These are phyloP conservation scores for Ceratorhiza oryzae-sativae DNA, from an alignment of 1,284 basidiomycete genomes.

Conservation along the genomic window DNA sequence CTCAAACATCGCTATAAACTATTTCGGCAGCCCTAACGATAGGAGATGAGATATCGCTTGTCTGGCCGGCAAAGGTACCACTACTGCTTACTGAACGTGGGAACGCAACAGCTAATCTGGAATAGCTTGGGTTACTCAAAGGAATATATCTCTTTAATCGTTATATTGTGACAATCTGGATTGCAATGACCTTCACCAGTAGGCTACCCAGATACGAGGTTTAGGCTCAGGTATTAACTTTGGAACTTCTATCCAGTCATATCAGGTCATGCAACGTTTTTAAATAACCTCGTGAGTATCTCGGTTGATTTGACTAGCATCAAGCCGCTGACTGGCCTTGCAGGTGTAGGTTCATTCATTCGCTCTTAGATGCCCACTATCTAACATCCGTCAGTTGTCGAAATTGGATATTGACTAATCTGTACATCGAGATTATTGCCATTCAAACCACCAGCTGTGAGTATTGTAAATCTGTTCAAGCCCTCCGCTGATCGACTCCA, in stretches of 20 bases:
- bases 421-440: conserved; percentile 15
- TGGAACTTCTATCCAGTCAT: neutral
- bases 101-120: neutral
- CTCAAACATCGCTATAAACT: neutral
- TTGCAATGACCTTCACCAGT: conserved; percentile 3
- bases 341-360: neutral
- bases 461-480: neutral
- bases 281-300: neutral
- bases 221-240: neutral
- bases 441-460: conserved; percentile 26
- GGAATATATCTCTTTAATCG: conserved; percentile 17
- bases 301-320: no score
- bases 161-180: conserved; percentile 5
- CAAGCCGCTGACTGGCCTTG: neutral
- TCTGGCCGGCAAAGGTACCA: conserved; percentile 34
- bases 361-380: no score
- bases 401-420: neutral
- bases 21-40: neutral
- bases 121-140: conserved; percentile 6
- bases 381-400: neutral
- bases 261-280: neutral
- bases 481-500: neutral
- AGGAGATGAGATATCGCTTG: conserved; percentile 7
- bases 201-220: neutral
- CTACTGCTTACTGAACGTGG: neutral